phyloP scores from a whole-genome alignment of 768 basidiomycete species.

The Asterophora lycoperdoides region DNA sequence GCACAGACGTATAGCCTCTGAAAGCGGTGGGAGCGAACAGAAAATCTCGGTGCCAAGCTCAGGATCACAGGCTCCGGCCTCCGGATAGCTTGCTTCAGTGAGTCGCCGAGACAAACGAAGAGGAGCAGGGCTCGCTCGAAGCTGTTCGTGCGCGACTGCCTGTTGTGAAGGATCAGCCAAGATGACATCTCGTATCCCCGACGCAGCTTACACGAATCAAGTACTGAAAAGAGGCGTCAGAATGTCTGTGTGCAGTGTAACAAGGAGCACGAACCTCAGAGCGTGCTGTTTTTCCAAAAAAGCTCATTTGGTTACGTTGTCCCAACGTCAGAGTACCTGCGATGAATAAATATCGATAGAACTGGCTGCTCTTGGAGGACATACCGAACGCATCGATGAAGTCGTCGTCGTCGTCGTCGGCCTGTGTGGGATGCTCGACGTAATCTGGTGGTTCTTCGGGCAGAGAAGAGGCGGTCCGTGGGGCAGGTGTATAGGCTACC shows the following conservation, averaged over 20 bases:
- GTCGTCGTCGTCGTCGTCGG: slow-evolving; percentile 42
- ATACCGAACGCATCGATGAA: slow-evolving; percentile 48
- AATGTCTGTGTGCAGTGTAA: too few species aligned
- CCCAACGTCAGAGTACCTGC: slow-evolving; percentile 57
- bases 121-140: slow-evolving; percentile 5
- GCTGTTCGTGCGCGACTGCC: slow-evolving; percentile 23
- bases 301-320: slow-evolving; percentile 48
- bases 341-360: not conserved
- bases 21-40: slow-evolving; percentile 46
- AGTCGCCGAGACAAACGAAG: slow-evolving; percentile 34
- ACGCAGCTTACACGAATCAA: slow-evolving; percentile 46
- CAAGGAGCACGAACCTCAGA: slow-evolving; percentile 47
- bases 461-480: not conserved
- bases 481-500: not conserved
- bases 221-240: slow-evolving; percentile 34
- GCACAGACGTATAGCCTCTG: slow-evolving; percentile 57
- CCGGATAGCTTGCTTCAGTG: slow-evolving; percentile 32
- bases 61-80: slow-evolving; percentile 27
- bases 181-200: not conserved
- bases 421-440: not conserved
- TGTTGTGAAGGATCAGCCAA: slow-evolving; percentile 5
- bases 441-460: not conserved
- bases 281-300: slow-evolving; percentile 63
- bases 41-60: slow-evolving; percentile 43
- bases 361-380: not conserved